Evolutionary conservation across 805 yeast species (phyloP).

Genomic region (Saturnispora quitensis): DNA sequence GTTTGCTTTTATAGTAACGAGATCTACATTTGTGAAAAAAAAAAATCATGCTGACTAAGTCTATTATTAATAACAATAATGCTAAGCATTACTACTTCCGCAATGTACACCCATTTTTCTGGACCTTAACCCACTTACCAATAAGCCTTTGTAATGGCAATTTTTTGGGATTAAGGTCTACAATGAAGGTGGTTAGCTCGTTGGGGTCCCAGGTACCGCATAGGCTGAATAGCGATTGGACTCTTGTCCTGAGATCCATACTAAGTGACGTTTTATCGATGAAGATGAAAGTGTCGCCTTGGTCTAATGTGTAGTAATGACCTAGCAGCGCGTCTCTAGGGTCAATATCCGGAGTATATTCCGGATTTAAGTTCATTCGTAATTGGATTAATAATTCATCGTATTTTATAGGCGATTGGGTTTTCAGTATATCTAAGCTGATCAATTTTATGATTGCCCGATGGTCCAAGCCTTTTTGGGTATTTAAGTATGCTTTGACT

Average conservation of each 20-base stretch:
- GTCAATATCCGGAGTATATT: constrained; percentile 37
- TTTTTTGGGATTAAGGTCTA: neutral
- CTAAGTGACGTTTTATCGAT: neutral
- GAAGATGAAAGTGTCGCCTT: neutral
- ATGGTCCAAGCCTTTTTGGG: constrained; percentile 9
- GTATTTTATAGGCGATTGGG: constrained; percentile 8
- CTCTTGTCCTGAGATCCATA: neutral
- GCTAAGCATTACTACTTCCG: neutral
- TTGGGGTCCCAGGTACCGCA: neutral
- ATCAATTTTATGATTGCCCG: constrained; percentile 15
- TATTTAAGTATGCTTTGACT: neutral
- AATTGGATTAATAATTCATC: constrained; percentile 57
- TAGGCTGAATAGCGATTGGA: neutral
- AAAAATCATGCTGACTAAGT: neutral
- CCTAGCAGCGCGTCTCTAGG: constrained; percentile 38
- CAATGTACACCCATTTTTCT: neutral
- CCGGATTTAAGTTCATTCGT: constrained; percentile 58
- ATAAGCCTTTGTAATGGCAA: neutral
- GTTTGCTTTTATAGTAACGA: neutral
- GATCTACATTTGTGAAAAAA: neutral
- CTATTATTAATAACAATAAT: neutral
- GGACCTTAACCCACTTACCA: neutral
- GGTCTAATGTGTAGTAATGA: constrained; percentile 24
- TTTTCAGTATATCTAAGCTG: constrained; percentile 5
- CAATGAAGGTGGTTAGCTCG: neutral